Base-by-base conservation (phyloP, 495 filamentous ascomycete genomes). In the Aspergillus coremiiformis region DNA sequence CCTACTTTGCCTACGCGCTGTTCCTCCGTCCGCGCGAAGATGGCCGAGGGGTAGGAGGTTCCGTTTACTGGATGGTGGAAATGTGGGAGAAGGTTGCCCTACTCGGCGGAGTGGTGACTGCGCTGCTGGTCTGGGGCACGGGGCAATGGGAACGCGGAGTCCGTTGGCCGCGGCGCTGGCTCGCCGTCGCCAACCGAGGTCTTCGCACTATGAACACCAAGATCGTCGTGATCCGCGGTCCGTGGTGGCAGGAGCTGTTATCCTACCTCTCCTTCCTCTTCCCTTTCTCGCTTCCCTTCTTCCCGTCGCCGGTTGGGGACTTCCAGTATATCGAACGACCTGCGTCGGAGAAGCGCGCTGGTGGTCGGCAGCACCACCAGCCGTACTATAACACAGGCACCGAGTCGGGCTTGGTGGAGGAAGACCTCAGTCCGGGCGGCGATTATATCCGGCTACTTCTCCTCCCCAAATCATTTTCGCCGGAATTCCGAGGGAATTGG, bases 401-500 rank as follows among this genome's bases (percentile, higher is more conserved):
- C 50, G 87, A 87, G 39, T 65, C 71, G 11, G 67, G 66, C 5
- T 57, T 74, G 2, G 64, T 74, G 9, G 82, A 84, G 54, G 94
- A 98, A 64, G 92, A 96, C 61, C 75, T 96, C 47, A 83, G 89
- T 4, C 82, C 86, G 0, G 90, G 92, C 8, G 93, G 93, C 5
- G 89, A 96, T 65, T 85, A 90, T 61, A 81, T 98, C 29, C 94
- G 93, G 61, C 78, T 98, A 20, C 74, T 98, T 17, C 76, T 98
- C 11, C 78, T 96, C 32, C 90, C 93, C 5, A 98, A 98, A 67
- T 88, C 90, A 0, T 98, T 98, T 57, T 91, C 89, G 10, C 85
- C 94, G 0, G 87, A 87, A 47, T 97, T 98, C 63, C 81, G 93
- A n/a, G 89, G 95, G 62, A 95, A 94, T 53, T 98, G 93, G 93